A percentile compares a stretch with the other conserved stretches of the same genome.
Conservation (phyloP, 1,284 basidiomycete species). For the Heterobasidion parviporum region DNA sequence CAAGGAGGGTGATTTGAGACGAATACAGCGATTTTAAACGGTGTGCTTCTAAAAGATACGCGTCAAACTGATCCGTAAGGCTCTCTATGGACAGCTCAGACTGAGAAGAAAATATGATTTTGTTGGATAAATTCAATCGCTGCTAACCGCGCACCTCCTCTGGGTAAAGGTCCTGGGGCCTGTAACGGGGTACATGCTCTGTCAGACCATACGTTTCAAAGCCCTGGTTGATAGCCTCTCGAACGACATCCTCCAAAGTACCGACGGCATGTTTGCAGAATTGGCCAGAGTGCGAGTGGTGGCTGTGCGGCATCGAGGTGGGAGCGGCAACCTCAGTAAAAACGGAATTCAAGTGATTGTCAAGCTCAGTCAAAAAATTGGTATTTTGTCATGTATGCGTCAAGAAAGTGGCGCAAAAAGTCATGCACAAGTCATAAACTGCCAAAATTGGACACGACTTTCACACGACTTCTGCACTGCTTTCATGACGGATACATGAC, state of each 20-base stretch:
- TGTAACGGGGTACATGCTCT: slow-evolving; percentile 92
- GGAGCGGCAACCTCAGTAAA: no score
- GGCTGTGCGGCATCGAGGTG: slow-evolving; percentile 71
- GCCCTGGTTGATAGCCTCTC: slow-evolving; percentile 68
- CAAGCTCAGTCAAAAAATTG: no score
- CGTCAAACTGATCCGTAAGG: slow-evolving; percentile 53
- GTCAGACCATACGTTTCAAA: slow-evolving; percentile 85
- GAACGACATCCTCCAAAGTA: slow-evolving; percentile 72
- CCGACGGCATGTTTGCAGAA: slow-evolving; percentile 90
- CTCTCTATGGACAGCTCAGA: slow-evolving; percentile 35
- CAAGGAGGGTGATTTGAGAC: slow-evolving; percentile 65
- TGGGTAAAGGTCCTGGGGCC: slow-evolving; percentile 79
- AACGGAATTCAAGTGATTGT: no score
- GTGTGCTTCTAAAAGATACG: slow-evolving; percentile 71
- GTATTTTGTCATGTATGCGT: no score
- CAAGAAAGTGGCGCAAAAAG: no score
- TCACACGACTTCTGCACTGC: no score
- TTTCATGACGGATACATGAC: no score
- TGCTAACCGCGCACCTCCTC: slow-evolving; percentile 70
- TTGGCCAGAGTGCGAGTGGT: slow-evolving; percentile 95
- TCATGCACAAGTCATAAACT: no score
- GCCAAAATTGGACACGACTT: no score
- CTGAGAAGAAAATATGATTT: slow-evolving; percentile 24
- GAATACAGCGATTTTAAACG: slow-evolving; percentile 57
- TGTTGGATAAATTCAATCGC: slow-evolving; percentile 6